These are phyloP conservation scores for Euphrasia confusa DNA, from an alignment of 257 asterid species.

Conservation along the genomic window DNA sequence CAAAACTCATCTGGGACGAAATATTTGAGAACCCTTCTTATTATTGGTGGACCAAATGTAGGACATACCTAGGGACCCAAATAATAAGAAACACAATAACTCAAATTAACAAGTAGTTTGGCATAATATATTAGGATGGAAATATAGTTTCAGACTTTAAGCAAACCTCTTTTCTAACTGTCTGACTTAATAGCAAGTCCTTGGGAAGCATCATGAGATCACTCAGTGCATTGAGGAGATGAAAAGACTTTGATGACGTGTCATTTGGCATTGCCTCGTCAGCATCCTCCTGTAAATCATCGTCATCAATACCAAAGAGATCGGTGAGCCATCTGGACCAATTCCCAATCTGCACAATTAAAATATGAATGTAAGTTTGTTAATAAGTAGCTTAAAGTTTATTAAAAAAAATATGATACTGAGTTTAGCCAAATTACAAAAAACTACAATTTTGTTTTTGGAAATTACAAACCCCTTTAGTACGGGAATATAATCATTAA, in stretches of 20 bases:
- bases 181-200: slow-evolving; percentile 63
- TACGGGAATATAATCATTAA: too few species aligned
- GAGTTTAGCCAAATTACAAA: not conserved
- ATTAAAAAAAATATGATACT: too few species aligned
- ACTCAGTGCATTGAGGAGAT: slow-evolving; percentile 74
- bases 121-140: not conserved
- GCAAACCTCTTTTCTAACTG: slow-evolving; percentile 67
- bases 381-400: not conserved
- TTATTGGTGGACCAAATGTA: slow-evolving; percentile 53
- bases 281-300: slow-evolving; percentile 35
- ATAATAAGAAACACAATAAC: slow-evolving; percentile 9
- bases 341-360: slow-evolving; percentile 59
- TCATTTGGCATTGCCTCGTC: slow-evolving; percentile 36
- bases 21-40: slow-evolving; percentile 61
- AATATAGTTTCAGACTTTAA: slow-evolving; percentile 17
- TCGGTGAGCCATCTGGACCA: slow-evolving; percentile 89
- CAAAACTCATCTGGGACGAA: slow-evolving; percentile 80
- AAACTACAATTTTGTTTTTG: not conserved
- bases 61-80: slow-evolving; percentile 67
- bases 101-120: slow-evolving; percentile 9
- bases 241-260: slow-evolving; percentile 49
- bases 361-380: not conserved
- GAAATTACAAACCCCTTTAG: not conserved
- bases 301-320: slow-evolving; percentile 61
- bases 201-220: slow-evolving; percentile 97